phyloP scores from a whole-genome alignment of 2,329 filamentous ascomycete species.

The Phyllosticta citrichinensis region DNA sequence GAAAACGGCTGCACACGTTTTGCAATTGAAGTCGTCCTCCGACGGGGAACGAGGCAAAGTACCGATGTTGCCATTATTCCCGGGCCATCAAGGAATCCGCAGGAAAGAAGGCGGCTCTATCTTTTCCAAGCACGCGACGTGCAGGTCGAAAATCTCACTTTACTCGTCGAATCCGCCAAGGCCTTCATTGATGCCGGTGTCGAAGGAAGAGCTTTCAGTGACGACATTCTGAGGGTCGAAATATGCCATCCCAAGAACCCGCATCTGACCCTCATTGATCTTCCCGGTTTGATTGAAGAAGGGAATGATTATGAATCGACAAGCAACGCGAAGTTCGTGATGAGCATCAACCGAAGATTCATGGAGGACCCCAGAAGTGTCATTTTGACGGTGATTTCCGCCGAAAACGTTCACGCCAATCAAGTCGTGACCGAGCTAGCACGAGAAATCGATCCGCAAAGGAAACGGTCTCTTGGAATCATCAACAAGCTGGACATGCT shows the following conservation, averaged over 20 bases:
- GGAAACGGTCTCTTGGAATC: conserved; percentile 43
- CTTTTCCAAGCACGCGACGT: conserved; percentile 23
- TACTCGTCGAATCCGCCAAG: conserved; percentile 42
- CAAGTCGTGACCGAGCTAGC: conserved; percentile 46
- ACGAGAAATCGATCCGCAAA: conserved; percentile 36
- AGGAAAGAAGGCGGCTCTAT: conserved; percentile 21
- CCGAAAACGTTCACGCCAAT: conserved; percentile 40
- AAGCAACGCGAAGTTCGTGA: conserved; percentile 24
- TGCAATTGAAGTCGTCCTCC: conserved; percentile 49
- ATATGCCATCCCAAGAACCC: conserved; percentile 17
- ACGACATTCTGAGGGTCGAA: conserved; percentile 20
- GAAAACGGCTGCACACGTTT: conserved; percentile 50
- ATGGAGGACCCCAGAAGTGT: conserved; percentile 50
- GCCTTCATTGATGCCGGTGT: conserved; percentile 22
- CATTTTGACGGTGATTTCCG: conserved; percentile 41
- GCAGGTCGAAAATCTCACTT: conserved; percentile 30
- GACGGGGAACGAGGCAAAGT: conserved; percentile 26
- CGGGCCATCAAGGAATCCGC: conserved; percentile 13
- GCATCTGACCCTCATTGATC: conserved; percentile 24
- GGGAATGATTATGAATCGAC: conserved; percentile 21
- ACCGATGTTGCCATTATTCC: conserved; percentile 35
- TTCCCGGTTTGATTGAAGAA: conserved; percentile 31
- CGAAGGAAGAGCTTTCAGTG: conserved; percentile 14
- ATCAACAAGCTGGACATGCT: conserved; percentile 47
- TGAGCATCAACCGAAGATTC: conserved; percentile 39